Conservation (phyloP, 305 asterid species). For the Fraxinus sp. region DNA sequence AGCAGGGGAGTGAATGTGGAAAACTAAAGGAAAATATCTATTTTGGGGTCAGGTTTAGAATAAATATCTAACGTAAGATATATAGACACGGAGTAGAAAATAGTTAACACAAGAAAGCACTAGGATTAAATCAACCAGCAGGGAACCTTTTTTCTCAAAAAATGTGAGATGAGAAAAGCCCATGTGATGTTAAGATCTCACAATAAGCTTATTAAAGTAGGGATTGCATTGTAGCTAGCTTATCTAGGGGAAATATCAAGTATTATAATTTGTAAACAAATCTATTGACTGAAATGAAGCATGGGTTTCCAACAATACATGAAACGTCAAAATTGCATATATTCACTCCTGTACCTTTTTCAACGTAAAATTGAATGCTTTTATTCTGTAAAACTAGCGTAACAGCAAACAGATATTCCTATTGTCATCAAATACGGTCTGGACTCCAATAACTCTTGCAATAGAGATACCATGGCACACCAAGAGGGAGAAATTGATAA, state of each 20-base stretch:
- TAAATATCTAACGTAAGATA: neutral
- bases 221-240: neutral
- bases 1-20: neutral
- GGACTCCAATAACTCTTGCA: neutral
- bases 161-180: neutral
- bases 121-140: neutral
- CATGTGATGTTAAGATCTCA: neutral
- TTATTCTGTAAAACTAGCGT: neutral
- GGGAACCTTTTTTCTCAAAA: neutral
- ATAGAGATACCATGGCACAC: neutral
- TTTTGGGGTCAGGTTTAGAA: neutral
- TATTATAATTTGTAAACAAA: no score
- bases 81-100: neutral
- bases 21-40: neutral
- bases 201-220: neutral
- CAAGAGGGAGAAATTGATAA: neutral
- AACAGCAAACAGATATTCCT: neutral
- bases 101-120: neutral
- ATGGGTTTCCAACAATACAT: neutral
- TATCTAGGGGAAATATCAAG: neutral
- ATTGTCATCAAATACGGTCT: neutral
- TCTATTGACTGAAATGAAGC: neutral
- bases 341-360: neutral
- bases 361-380: neutral
- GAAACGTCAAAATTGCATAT: neutral